Conservation (phyloP, 73 alveolate species). For the Vitrella brassicaformis region DNA sequence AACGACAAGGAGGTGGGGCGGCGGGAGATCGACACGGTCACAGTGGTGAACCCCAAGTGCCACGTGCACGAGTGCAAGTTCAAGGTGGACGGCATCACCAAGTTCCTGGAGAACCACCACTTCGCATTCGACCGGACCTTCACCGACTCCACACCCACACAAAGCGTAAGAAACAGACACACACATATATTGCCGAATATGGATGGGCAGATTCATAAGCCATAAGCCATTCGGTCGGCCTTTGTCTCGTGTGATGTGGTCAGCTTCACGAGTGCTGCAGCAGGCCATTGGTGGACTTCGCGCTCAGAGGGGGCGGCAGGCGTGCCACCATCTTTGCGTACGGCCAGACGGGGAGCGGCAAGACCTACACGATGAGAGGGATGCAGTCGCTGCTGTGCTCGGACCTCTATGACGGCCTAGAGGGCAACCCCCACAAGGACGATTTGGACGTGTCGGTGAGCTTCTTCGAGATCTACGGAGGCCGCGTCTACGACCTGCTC, state of each 20-base stretch:
- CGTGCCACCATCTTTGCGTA: slow-evolving; percentile 94
- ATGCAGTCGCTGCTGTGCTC: slow-evolving; percentile 63
- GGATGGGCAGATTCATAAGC: too few relatives aligned
- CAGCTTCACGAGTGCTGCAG: slow-evolving; percentile 55
- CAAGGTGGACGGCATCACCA: slow-evolving; percentile 94
- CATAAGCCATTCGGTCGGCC: background rate
- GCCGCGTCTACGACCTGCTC: slow-evolving; percentile 80
- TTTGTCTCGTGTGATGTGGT: slow-evolving; percentile 9
- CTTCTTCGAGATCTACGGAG: slow-evolving; percentile 93
- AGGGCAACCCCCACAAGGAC: too few relatives aligned
- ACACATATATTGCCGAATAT: background rate
- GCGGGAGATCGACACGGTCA: slow-evolving; percentile 90
- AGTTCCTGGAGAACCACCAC: slow-evolving; percentile 85
- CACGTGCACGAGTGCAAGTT: slow-evolving; percentile 66
- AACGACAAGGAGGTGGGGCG: slow-evolving; percentile 66
- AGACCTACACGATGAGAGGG: slow-evolving; percentile 88
- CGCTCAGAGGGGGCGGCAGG: slow-evolving; percentile 59
- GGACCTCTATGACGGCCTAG: slow-evolving; percentile 43
- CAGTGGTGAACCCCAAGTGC: slow-evolving; percentile 80
- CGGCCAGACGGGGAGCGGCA: slow-evolving; percentile 97
- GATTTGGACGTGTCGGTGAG: slow-evolving; percentile 60
- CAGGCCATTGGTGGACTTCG: slow-evolving; percentile 59
- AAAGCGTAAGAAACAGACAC: slow-evolving; percentile 19
- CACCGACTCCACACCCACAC: slow-evolving; percentile 63
- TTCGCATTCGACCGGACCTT: slow-evolving; percentile 77